Evolutionary conservation across 495 filamentous ascomycete genomes (phyloP).

Genomic region (Terfezia claveryi): DNA sequence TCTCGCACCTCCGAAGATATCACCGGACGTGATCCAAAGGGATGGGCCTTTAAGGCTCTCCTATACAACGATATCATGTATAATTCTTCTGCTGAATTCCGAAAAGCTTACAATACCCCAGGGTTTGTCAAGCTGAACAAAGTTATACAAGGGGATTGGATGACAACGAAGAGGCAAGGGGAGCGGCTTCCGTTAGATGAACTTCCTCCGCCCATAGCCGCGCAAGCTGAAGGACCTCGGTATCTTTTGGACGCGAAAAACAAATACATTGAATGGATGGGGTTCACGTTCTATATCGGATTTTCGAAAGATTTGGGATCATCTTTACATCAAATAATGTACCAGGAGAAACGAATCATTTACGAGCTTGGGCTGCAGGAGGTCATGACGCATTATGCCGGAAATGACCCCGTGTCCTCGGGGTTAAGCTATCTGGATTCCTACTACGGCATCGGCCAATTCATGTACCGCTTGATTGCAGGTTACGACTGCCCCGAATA

Average conservation of each 20-base stretch:
- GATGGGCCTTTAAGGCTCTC: slow-evolving; percentile 29
- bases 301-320: slow-evolving; percentile 26
- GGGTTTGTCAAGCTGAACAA: slow-evolving; percentile 25
- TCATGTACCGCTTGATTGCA: slow-evolving; percentile 25
- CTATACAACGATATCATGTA: slow-evolving; percentile 32
- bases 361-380: slow-evolving; percentile 36
- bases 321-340: slow-evolving; percentile 28
- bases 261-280: slow-evolving; percentile 33
- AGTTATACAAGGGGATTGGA: slow-evolving; percentile 28
- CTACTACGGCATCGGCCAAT: slow-evolving; percentile 28
- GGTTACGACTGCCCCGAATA: slow-evolving; percentile 33
- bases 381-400: slow-evolving; percentile 33
- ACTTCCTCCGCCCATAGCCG: slow-evolving; percentile 20
- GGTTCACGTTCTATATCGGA: slow-evolving; percentile 30
- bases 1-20: slow-evolving; percentile 21
- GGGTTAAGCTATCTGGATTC: slow-evolving; percentile 25
- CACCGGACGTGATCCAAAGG: slow-evolving; percentile 25
- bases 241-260: slow-evolving; percentile 24
- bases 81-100: slow-evolving; percentile 24
- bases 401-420: slow-evolving; percentile 27
- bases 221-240: slow-evolving; percentile 23
- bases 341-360: slow-evolving; percentile 30
- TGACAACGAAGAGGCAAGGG: slow-evolving; percentile 18
- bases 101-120: slow-evolving; percentile 22
- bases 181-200: slow-evolving; percentile 20